These are phyloP conservation scores for Annulohypoxylon maeteangense DNA, from an alignment of 495 filamentous ascomycete genomes.

Conservation along the genomic window DNA sequence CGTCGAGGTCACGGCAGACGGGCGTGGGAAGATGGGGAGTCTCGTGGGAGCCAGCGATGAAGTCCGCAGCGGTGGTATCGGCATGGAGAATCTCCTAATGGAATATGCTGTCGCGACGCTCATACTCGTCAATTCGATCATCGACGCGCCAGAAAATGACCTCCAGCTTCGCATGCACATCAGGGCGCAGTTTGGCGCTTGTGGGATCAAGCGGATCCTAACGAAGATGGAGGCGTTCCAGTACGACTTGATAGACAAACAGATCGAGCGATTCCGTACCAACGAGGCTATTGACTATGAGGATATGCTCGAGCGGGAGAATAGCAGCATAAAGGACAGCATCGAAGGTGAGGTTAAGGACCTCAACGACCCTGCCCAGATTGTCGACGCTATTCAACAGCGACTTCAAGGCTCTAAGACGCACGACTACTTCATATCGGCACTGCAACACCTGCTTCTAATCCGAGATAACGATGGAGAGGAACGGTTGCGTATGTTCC, in stretches of 20 bases:
- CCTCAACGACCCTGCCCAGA: slow-evolving; percentile 90
- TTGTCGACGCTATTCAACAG: slow-evolving; percentile 91
- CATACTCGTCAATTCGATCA: slow-evolving; percentile 95
- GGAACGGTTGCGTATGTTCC: slow-evolving; percentile 94
- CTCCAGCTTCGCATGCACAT: slow-evolving; percentile 93
- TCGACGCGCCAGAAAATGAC: slow-evolving; percentile 89
- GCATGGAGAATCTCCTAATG: slow-evolving; percentile 99
- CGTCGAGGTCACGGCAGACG: slow-evolving; percentile 96
- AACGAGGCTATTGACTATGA: slow-evolving; percentile 99
- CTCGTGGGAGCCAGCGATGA: slow-evolving; percentile 97
- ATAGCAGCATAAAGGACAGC: slow-evolving; percentile 87
- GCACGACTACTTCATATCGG: slow-evolving; percentile 95
- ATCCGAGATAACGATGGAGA: slow-evolving; percentile 94
- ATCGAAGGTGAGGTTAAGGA: slow-evolving; percentile 93
- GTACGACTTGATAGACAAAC: slow-evolving; percentile 98
- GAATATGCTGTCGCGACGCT: slow-evolving; percentile 97
- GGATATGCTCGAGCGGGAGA: slow-evolving; percentile 92
- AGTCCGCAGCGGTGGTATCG: slow-evolving; percentile 94
- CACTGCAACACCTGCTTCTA: slow-evolving; percentile 92
- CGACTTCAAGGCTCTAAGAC: slow-evolving; percentile 84
- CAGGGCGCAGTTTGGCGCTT: slow-evolving; percentile 93
- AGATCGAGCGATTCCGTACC: slow-evolving; percentile 90
- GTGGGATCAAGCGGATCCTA: slow-evolving; percentile 93
- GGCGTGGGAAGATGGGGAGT: slow-evolving; percentile 97
- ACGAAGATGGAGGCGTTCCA: slow-evolving; percentile 98